Base-by-base conservation (phyloP, 441 rosid genomes). In the Erysimum cheiri region DNA sequence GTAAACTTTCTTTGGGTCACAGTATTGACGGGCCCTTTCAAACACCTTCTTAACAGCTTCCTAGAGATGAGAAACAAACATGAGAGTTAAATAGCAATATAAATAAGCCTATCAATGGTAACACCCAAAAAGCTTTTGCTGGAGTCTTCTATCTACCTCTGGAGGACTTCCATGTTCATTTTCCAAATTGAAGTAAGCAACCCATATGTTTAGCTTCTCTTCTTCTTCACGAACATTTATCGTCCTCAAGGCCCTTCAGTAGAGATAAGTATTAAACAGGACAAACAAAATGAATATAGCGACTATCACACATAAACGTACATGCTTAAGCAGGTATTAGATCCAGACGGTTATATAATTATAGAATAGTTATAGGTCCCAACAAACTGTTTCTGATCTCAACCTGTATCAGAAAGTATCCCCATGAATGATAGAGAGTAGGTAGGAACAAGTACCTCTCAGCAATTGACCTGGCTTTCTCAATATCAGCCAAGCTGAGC, bases 131-230 rank as follows among this genome's bases (percentile, higher is more conserved):
- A 37, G 24, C 31, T 35, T 65, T 71, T 4, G n/a, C 41, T 28
- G 59, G 6, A 26, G 31, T 36, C 61, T 43, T 72, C 29, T 24
- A 37, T 50, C 52, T 82, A 95, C 98, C 99, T 95, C 88, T 3
- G 93, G 93, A 47, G 98, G 97, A 82, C 80, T 89, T 78, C 99
- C 99, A 79, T 90, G 86, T 76, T 92, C 84, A 62, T 89, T 90
- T 82, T 95, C 99, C 85, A 95, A 78, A 78, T 92, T 95, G 82
- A 92, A 91, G 81, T 89, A 95, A 46, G 98, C 99, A 58, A 90
- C 88, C 98, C 98, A 95, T 59, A 95, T 75, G 75, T 95, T 95
- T 49, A 95, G 88, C 86, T 92, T 92, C 84, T 95, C 99, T 28
- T 73, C 84, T 84, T 95, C 99, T 83, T 92, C 99, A 55, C 96